Percentiles rank a stretch among this genome's conserved stretches.
Evolutionary conservation across 305 asterid genomes (phyloP).

Genomic region (Nicotiana rustica): DNA sequence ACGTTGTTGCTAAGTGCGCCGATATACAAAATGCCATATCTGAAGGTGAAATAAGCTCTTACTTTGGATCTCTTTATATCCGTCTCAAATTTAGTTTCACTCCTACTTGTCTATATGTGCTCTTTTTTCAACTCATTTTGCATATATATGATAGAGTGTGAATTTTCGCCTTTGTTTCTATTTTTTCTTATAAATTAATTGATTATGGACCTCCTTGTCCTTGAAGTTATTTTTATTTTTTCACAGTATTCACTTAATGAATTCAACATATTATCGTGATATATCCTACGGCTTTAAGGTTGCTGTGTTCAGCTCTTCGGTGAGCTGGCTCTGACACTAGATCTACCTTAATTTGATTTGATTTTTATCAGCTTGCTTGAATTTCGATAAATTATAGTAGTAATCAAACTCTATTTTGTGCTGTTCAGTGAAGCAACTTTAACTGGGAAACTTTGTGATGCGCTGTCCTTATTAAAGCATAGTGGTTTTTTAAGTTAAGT

Average conservation of each 20-base stretch:
- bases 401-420: neutral
- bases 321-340: neutral
- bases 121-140: neutral
- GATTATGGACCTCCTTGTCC: neutral
- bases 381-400: neutral
- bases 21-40: slow-evolving; percentile 89
- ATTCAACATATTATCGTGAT: neutral
- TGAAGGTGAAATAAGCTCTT: slow-evolving; percentile 65
- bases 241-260: neutral
- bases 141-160: neutral
- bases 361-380: neutral
- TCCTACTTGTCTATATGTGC: neutral
- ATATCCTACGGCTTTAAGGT: neutral
- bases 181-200: neutral
- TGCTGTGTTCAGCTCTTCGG: neutral
- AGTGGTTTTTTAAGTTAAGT: neutral
- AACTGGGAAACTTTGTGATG: neutral
- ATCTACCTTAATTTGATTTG: neutral
- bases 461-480: neutral
- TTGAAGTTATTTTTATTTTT: too few species aligned
- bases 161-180: neutral
- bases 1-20: slow-evolving; percentile 78
- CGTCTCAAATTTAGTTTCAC: slow-evolving; percentile 39
- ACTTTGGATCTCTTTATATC: slow-evolving; percentile 16
- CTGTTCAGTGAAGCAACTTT: neutral